Percentiles rank a stretch among this genome's conserved stretches.
phyloP scores from a whole-genome alignment of 2,329 filamentous ascomycete genomes.

The Xylariaceae sp. region DNA sequence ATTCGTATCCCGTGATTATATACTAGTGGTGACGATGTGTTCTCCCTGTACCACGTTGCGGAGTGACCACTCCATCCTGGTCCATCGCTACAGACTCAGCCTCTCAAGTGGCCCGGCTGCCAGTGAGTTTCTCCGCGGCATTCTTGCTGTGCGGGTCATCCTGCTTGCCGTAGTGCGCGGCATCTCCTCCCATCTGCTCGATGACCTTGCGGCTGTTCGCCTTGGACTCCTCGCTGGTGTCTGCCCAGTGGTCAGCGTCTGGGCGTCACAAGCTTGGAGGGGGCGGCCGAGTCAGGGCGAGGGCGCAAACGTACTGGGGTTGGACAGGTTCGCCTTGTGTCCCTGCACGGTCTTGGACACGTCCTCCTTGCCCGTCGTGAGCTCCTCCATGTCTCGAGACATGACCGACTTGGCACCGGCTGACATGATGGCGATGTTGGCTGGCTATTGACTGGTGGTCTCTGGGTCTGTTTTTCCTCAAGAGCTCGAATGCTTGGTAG shows the following conservation, averaged over 20 bases:
- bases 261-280: not conserved
- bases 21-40: too few species aligned
- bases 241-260: slow-evolving; percentile 14
- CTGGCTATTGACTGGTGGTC: not conserved
- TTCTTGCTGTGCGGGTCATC: slow-evolving; percentile 32
- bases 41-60: too few species aligned
- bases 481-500: too few species aligned
- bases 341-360: slow-evolving; percentile 14
- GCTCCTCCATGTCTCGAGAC: slow-evolving; percentile 8
- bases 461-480: too few species aligned
- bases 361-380: slow-evolving; percentile 6
- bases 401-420: slow-evolving; percentile 7
- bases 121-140: slow-evolving; percentile 30
- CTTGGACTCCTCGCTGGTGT: slow-evolving; percentile 36
- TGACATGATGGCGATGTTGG: slow-evolving; percentile 3
- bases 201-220: slow-evolving; percentile 32
- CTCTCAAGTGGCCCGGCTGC: slow-evolving; percentile 22
- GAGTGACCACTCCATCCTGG: too few species aligned
- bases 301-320: slow-evolving; percentile 26
- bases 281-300: too few species aligned
- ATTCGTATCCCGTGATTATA: too few species aligned
- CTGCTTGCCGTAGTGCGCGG: slow-evolving; percentile 32
- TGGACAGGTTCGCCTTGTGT: slow-evolving; percentile 27
- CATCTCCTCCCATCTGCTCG: slow-evolving; percentile 32
- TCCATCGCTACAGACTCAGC: too few species aligned